Conservation (phyloP, 2,329 filamentous ascomycete species). For the Talaromyces sp. region DNA sequence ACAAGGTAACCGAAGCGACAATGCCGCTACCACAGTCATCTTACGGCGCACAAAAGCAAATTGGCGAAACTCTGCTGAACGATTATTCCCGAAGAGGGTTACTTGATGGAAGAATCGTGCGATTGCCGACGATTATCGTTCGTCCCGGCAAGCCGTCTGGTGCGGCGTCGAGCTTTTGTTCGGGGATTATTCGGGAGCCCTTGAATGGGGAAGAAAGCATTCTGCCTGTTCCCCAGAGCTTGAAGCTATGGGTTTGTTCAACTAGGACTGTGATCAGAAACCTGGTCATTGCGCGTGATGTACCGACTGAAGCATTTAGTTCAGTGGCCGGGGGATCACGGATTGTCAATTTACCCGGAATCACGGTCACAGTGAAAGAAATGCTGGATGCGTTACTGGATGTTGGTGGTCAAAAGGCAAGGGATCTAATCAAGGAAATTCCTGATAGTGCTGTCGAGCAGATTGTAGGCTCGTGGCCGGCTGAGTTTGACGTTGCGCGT, state of each 20-base stretch:
- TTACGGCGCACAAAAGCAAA: slow-evolving; percentile 1
- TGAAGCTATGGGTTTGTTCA: slow-evolving; percentile 4
- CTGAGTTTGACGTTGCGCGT: slow-evolving; percentile 4
- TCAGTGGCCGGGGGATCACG: not conserved
- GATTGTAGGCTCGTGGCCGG: slow-evolving; percentile 2
- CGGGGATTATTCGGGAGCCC: slow-evolving; percentile 4
- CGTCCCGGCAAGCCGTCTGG: slow-evolving; percentile 1
- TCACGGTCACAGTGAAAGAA: slow-evolving; percentile 2
- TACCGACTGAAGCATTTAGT: slow-evolving; percentile 1
- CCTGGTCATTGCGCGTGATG: not conserved
- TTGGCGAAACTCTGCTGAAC: slow-evolving; percentile 1
- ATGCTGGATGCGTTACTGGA: slow-evolving; percentile 2
- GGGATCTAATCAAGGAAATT: not conserved
- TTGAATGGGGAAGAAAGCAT: slow-evolving; percentile 3
- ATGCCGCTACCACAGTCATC: slow-evolving; percentile 6
- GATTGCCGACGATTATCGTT: slow-evolving; percentile 3
- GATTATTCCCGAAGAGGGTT: not conserved
- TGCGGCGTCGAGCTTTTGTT: slow-evolving; percentile 4
- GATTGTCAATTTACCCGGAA: slow-evolving; percentile 6
- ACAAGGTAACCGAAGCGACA: slow-evolving; percentile 1
- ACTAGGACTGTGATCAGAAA: slow-evolving; percentile 4
- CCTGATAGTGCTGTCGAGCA: not conserved
- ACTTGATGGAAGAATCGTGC: slow-evolving; percentile 2
- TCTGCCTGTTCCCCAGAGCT: not conserved
- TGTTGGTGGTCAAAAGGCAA: not conserved